Evolutionary conservation across 169 alveolate species (phyloP), one percentile per base, ranked within the genome.

Genomic region (Cyclospora cayetanensis): DNA sequence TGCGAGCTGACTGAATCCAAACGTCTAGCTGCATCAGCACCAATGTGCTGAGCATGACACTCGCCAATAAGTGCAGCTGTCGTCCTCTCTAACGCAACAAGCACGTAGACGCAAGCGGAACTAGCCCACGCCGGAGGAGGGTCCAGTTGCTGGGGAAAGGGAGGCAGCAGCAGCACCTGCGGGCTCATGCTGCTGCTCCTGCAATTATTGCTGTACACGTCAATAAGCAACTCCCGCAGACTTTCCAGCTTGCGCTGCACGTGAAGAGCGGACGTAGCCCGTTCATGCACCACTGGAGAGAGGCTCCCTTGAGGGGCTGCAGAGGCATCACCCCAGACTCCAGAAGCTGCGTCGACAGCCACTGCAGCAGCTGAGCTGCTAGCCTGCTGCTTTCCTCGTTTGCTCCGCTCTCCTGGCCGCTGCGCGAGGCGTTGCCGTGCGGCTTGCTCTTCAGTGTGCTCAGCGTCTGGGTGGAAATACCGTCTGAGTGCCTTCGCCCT

Each of bases 401-500:
- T 66, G 46, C 79, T 66, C 35, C 46, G 80, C 80, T 66, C 50
- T 43, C 27, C 37, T 43, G 25, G 80, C 80, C 12, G 80, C 37
- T 22, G 72, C 34, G 72, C 72, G 29, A 9, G 72, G n/a, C 31
- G 79, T 22, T 66, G 39, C 39, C 31, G n/a, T n/a, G n/a, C n/a
- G n/a, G 43, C 43, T 22, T 15, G 79, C 9, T 31, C 9, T 9
- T 20, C 20, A 66, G 79, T n/a, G n/a, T n/a, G n/a, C n/a, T n/a
- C n/a, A n/a, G n/a, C n/a, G n/a, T n/a, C n/a, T n/a, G n/a, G n/a
- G n/a, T 68, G 39, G 15, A 74, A 29, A 15, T 60, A 68, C 83
- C 27, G 74, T 22, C 31, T 60, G 35, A 90, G 79, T 37, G 2
- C 90, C 4, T n/a, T 12, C 1, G 93, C 93, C 22, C 93, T 4